Conservation (phyloP, 2,329 filamentous ascomycete genomes). For the Myriosclerotinia curreyana region DNA sequence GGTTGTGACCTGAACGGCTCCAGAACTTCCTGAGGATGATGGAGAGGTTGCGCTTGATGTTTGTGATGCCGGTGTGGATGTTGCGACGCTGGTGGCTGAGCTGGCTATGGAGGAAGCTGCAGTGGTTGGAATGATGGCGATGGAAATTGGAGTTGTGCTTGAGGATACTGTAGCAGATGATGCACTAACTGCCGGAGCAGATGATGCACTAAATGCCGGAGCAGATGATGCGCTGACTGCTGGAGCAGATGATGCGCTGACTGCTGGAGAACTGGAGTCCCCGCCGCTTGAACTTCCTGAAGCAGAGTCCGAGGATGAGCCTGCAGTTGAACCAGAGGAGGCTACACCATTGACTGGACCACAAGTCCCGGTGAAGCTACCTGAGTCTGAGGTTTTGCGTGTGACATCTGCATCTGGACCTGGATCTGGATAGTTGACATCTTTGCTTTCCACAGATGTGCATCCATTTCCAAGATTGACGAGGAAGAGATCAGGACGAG, state of each 20-base stretch:
- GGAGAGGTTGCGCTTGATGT: slow-evolving; percentile 5
- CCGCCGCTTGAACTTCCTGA: neutral
- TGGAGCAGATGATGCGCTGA: neutral
- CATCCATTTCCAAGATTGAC: slow-evolving; percentile 56
- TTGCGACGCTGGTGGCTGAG: neutral
- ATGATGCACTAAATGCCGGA: neutral
- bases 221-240: neutral
- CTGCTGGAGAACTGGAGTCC: neutral
- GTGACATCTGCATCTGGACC: slow-evolving; percentile 44
- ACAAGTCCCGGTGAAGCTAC: slow-evolving; percentile 32
- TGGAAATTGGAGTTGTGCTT: slow-evolving; percentile 7
- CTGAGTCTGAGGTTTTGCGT: slow-evolving; percentile 20
- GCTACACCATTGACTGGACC: slow-evolving; percentile 30
- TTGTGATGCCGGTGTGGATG: slow-evolving; percentile 2
- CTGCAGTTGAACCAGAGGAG: slow-evolving; percentile 20
- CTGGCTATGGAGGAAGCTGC: neutral
- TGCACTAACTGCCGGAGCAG: neutral
- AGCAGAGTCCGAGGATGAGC: slow-evolving; percentile 5
- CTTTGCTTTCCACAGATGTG: slow-evolving; percentile 46
- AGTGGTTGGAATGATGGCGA: slow-evolving; percentile 12
- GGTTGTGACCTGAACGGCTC: slow-evolving; percentile 5
- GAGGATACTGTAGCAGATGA: neutral
- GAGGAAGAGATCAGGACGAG: slow-evolving; percentile 56
- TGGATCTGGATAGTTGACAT: slow-evolving; percentile 54
- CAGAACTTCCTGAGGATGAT: slow-evolving; percentile 15